Evolutionary conservation across 1,139 yeast species (phyloP).

Genomic region (Yamadazyma conglobata): DNA sequence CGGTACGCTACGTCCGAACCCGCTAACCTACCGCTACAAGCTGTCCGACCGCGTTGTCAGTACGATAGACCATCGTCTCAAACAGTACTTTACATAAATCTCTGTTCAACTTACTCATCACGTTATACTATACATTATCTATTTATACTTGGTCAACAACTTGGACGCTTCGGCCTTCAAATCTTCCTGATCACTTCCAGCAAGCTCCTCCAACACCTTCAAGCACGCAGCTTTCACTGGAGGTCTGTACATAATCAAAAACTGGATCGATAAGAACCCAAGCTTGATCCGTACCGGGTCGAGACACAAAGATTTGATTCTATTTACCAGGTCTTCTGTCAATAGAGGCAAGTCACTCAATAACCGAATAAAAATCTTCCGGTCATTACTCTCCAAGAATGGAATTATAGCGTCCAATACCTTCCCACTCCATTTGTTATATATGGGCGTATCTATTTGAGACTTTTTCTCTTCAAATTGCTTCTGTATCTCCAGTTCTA

Average conservation of each 20-base stretch:
- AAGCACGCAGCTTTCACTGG: conserved; percentile 70
- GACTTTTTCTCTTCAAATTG: conserved; percentile 14
- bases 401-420: conserved; percentile 81
- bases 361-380: conserved; percentile 75
- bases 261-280: conserved; percentile 79
- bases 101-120: neutral
- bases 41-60: too few relatives aligned
- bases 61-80: too few relatives aligned
- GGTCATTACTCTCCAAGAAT: conserved; percentile 73
- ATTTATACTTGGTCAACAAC: conserved; percentile 46
- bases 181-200: conserved; percentile 49
- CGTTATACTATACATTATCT: neutral
- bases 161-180: conserved; percentile 53
- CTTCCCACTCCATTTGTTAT: conserved; percentile 65
- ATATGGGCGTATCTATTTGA: conserved; percentile 40
- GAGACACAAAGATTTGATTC: conserved; percentile 69
- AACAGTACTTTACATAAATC: neutral
- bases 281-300: conserved; percentile 82
- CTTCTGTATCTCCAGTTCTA: conserved; percentile 10
- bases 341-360: conserved; percentile 84
- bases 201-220: conserved; percentile 58
- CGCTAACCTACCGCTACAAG: too few relatives aligned
- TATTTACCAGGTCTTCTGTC: conserved; percentile 54
- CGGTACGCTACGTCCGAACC: too few relatives aligned
- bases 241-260: conserved; percentile 84